phyloP scores from a whole-genome alignment of 257 asterid genomes.

The Petunia axillaris region DNA sequence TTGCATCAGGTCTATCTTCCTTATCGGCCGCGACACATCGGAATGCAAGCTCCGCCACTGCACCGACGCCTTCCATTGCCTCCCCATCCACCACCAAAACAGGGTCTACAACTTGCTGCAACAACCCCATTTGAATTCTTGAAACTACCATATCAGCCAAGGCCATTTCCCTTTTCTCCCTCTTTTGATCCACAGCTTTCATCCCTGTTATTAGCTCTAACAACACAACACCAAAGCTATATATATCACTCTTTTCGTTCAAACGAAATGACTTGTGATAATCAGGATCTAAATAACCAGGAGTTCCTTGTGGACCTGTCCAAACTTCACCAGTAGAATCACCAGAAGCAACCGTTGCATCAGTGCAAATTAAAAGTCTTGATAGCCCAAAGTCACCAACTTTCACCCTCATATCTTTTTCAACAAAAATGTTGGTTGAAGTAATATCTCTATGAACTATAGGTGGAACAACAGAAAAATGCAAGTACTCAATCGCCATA shows the following conservation, averaged over 20 bases:
- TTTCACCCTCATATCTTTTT: slow-evolving; percentile 80
- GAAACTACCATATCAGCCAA: slow-evolving; percentile 90
- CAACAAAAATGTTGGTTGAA: slow-evolving; percentile 81
- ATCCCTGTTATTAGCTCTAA: slow-evolving; percentile 85
- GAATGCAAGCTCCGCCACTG: slow-evolving; percentile 87
- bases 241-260: slow-evolving; percentile 91
- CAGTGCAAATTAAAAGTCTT: slow-evolving; percentile 68
- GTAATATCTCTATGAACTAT: slow-evolving; percentile 91
- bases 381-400: slow-evolving; percentile 95
- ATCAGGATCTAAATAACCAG: slow-evolving; percentile 93
- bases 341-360: slow-evolving; percentile 42
- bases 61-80: slow-evolving; percentile 66
- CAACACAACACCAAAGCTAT: slow-evolving; percentile 89
- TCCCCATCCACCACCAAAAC: slow-evolving; percentile 63
- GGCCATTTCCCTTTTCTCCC: slow-evolving; percentile 88
- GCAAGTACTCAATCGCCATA: slow-evolving; percentile 80
- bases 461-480: slow-evolving; percentile 78
- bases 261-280: slow-evolving; percentile 73
- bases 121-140: slow-evolving; percentile 87
- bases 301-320: slow-evolving; percentile 99
- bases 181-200: slow-evolving; percentile 78
- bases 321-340: slow-evolving; percentile 72
- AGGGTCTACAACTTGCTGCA: slow-evolving; percentile 85
- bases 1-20: slow-evolving; percentile 86
- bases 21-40: slow-evolving; percentile 82